A percentile compares a stretch with the other conserved stretches of the same genome.
These are phyloP conservation scores for Logfia minima DNA, from an alignment of 129 eudicot genomes.

Conservation along the genomic window DNA sequence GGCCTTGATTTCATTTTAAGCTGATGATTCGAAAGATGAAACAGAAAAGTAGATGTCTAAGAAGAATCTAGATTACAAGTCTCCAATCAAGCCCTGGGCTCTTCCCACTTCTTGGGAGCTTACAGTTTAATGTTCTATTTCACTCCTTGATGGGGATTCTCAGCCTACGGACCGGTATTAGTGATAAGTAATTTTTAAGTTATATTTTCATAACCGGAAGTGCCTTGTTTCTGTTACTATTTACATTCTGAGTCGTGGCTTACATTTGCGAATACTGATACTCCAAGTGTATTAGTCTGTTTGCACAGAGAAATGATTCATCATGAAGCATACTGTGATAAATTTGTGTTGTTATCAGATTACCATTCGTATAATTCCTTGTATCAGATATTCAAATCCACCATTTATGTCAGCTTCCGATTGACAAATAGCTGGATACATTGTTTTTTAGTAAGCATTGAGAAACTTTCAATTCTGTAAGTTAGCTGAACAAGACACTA, in stretches of 20 bases:
- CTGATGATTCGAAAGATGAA: neutral
- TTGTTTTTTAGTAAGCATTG: no score
- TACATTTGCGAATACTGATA: no score
- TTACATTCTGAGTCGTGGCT: no score
- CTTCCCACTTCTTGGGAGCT: neutral
- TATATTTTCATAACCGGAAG: neutral
- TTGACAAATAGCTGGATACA: neutral
- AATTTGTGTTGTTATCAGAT: neutral
- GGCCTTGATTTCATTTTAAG: neutral
- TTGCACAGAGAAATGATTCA: neutral
- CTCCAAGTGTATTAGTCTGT: neutral
- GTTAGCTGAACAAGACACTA: neutral
- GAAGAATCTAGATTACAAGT: no score
- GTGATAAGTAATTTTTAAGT: no score
- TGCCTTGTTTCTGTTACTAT: neutral
- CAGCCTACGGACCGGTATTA: no score
- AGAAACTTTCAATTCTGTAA: neutral
- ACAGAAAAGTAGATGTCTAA: neutral
- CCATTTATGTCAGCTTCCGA: neutral
- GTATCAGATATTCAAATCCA: neutral
- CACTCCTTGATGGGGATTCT: neutral
- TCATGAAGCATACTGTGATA: neutral
- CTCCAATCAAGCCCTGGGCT: neutral
- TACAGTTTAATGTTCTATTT: no score
- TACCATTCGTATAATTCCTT: neutral